These are phyloP conservation scores for Xylaria sp. DNA, from an alignment of 2,329 filamentous ascomycete genomes.

Conservation along the genomic window DNA sequence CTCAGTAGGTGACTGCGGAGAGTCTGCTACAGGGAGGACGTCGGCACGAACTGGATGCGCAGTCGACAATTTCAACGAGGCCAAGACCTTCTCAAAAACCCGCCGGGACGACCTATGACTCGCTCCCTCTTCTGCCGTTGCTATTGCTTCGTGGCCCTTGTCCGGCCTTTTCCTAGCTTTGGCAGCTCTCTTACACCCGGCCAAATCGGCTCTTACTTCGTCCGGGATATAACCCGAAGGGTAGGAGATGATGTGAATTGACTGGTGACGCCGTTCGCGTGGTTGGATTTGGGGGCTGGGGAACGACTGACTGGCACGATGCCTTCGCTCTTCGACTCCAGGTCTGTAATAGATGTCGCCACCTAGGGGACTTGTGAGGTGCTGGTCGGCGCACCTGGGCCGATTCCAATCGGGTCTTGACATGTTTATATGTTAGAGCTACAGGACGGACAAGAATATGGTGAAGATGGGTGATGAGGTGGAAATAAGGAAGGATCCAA, in stretches of 20 bases:
- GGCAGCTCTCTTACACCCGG: conserved; percentile 44
- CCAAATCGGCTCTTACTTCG: conserved; percentile 52
- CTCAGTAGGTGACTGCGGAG: conserved; percentile 36
- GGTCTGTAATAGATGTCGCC: conserved; percentile 48
- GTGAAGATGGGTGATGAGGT: conserved; percentile 4
- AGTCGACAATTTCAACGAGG: conserved; percentile 46
- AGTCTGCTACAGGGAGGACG: conserved; percentile 22
- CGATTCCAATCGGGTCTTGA: conserved; percentile 39
- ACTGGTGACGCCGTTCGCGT: conserved; percentile 61
- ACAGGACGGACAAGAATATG: neutral
- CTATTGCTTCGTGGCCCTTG: conserved; percentile 36
- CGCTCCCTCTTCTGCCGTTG: conserved; percentile 31
- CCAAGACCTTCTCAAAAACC: conserved; percentile 49
- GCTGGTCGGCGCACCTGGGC: conserved; percentile 29
- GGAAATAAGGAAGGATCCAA: conserved; percentile 19
- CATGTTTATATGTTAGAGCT: conserved; percentile 47
- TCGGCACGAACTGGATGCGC: conserved; percentile 39
- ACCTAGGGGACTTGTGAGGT: conserved; percentile 38
- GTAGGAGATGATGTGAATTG: conserved; percentile 63
- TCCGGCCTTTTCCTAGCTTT: conserved; percentile 39
- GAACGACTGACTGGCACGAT: conserved; percentile 41
- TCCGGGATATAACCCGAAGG: conserved; percentile 56
- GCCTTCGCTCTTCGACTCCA: conserved; percentile 40
- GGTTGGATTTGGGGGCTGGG: conserved; percentile 59
- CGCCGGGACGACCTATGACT: conserved; percentile 47